Evolutionary conservation across 371 early-diverging fungal genomes (phyloP).

Genomic region (Mortierella sp.): DNA sequence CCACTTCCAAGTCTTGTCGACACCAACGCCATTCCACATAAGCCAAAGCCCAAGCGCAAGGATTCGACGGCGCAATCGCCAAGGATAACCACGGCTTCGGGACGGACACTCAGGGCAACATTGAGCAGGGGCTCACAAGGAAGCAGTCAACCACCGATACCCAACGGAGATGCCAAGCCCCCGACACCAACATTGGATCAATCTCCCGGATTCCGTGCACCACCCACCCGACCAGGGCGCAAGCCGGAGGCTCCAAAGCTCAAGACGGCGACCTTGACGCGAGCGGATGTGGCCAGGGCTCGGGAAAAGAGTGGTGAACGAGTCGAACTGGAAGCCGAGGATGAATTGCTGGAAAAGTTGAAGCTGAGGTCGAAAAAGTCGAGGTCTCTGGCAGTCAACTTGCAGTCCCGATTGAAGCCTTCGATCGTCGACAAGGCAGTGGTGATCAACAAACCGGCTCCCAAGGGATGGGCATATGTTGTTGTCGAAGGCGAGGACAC

Average conservation of each 20-base stretch:
- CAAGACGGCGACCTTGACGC: conserved; percentile 46
- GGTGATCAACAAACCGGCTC: conserved; percentile 54
- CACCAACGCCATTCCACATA: background rate
- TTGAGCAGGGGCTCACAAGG: background rate
- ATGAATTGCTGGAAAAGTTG: conserved; percentile 41
- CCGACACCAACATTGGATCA: background rate
- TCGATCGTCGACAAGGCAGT: conserved; percentile 51
- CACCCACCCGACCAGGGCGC: conserved; percentile 1
- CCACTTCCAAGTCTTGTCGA: background rate
- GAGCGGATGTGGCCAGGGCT: conserved; percentile 47
- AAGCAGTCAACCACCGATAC: conserved; percentile 1
- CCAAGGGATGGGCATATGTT: conserved; percentile 60
- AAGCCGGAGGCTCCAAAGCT: conserved; percentile 36
- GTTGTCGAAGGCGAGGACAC: conserved; percentile 56
- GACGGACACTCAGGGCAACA: conserved; percentile 3
- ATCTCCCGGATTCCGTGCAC: background rate
- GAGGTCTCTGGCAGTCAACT: conserved; percentile 40
- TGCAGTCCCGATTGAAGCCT: conserved; percentile 53
- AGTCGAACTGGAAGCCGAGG: conserved; percentile 29
- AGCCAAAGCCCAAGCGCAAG: background rate
- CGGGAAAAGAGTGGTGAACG: conserved; percentile 17
- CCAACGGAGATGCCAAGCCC: background rate
- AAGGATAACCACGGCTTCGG: background rate
- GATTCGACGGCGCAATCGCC: background rate
- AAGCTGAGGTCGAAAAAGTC: conserved; percentile 52